Conservation (phyloP, 2,329 filamentous ascomycete genomes). For the Fusarium liriodendri region DNA sequence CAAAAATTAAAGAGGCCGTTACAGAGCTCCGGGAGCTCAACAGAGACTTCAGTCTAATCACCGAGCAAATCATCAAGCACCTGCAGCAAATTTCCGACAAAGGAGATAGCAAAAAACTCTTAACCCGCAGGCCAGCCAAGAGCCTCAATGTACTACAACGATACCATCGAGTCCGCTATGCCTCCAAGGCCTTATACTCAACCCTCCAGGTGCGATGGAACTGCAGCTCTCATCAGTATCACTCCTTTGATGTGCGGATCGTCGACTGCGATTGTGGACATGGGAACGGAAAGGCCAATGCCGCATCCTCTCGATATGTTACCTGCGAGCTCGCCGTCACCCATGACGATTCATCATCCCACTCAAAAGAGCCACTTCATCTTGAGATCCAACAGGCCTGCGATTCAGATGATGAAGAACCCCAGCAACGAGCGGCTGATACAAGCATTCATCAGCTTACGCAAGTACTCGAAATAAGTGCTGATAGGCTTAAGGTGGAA, state of each 20-base stretch:
- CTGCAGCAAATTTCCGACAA: neutral
- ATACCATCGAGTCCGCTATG: neutral
- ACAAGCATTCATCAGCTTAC: neutral
- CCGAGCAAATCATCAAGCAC: neutral
- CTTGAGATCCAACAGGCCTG: neutral
- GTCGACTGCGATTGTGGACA: neutral
- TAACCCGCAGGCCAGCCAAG: neutral
- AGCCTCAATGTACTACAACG: neutral
- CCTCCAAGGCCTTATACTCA: neutral
- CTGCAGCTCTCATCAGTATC: neutral
- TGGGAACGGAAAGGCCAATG: neutral
- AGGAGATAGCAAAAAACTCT: too few species aligned
- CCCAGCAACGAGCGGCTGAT: too few species aligned
- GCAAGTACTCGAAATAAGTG: neutral
- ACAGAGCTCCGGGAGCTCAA: neutral
- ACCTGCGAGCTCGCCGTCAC: neutral
- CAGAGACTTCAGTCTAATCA: neutral
- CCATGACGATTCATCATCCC: neutral
- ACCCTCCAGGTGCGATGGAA: neutral
- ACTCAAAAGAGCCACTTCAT: neutral
- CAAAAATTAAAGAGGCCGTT: neutral
- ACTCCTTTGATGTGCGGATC: neutral
- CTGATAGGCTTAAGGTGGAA: neutral
- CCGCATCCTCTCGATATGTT: neutral
- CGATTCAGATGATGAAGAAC: neutral